Evolutionary conservation across 1,284 basidiomycete species (phyloP), one percentile per base, ranked within the genome.

Genomic region (Mycena sp.): DNA sequence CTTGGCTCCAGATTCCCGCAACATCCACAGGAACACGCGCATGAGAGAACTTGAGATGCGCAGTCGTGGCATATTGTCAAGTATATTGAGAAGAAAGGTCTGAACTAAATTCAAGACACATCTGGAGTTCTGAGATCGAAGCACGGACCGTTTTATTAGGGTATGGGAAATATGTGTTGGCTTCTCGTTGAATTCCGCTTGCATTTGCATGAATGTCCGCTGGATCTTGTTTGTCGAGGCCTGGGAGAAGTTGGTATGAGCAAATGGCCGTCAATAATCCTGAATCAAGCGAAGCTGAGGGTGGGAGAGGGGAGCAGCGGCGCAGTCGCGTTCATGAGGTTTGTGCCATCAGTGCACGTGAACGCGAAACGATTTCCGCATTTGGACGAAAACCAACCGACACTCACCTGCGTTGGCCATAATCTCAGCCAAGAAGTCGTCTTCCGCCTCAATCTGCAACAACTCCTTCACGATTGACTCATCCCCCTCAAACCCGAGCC

Each of bases 1-100:
- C 3, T 35, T 28, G 11, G 67, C 68, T 0, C 72, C 72, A 26
- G 44, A 28, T 54, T 76, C 72, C 19, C 63, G 37, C 1, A 77
- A 63, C 9, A 75, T 50, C 71, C 72, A 77, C 3, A 79, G 60
- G 29, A 77, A 58, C 7, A 75, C 44, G 19, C 63, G 68, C 70
- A 78, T 70, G 16, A 76, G 61, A 2, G 68, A 61, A 35, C 64
- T 45, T 23, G 62, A 58, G 17, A 64, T 25, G 4, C 57, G 57
- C 26, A 48, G 38, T 3, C 62, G 50, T 23, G 57, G 62, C n/a
- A 64, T 25, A 30, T 64, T 64, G 32, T 53, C 49, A 2, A 64
- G n/a, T 4, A 28, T 40, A 30, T 64, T 57, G 2, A 64, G 51
- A 19, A 64, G 41, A 32, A 60, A 61, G 37, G 61, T 56, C 63